Conservation (phyloP, 108 stramenopile genomes). For the Tribonema minus region DNA sequence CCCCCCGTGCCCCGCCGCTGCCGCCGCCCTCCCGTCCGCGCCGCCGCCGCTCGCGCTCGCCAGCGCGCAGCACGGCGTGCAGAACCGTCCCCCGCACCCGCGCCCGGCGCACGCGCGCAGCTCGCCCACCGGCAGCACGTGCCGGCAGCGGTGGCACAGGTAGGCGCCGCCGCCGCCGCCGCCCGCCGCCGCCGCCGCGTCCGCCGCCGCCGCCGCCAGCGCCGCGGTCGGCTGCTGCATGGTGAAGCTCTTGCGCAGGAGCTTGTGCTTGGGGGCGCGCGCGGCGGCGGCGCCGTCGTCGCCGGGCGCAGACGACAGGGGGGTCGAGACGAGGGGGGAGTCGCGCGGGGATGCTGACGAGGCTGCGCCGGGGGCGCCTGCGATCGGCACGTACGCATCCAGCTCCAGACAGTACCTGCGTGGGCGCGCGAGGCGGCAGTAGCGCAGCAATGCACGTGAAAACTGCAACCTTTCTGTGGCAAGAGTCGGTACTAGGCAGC, state of each 20-base stretch:
- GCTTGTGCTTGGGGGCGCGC: conserved; percentile 11
- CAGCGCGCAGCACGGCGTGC: not conserved
- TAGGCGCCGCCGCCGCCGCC: not conserved
- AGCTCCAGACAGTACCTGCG: conserved; percentile 25
- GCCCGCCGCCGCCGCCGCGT: not conserved
- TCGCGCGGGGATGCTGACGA: no score
- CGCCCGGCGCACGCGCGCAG: not conserved
- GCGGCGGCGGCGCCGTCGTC: not conserved
- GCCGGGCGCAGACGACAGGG: no score
- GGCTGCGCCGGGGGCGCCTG: not conserved
- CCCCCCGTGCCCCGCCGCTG: conserved; percentile 1
- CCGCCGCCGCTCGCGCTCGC: not conserved
- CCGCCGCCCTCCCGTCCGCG: not conserved
- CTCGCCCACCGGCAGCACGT: not conserved
- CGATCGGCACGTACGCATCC: conserved; percentile 18
- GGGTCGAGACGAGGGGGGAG: no score
- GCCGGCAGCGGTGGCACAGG: conserved; percentile 32
- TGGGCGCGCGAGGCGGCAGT: no score
- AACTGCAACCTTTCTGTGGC: no score
- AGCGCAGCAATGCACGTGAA: no score
- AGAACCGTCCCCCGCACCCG: conserved; percentile 7
- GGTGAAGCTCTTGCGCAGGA: conserved; percentile 11
- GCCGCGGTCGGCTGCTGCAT: not conserved
- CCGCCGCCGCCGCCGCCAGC: not conserved
- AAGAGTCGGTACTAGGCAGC: no score